Base-by-base conservation (phyloP, 2,329 filamentous ascomycete species). In the Exophiala sideris region DNA sequence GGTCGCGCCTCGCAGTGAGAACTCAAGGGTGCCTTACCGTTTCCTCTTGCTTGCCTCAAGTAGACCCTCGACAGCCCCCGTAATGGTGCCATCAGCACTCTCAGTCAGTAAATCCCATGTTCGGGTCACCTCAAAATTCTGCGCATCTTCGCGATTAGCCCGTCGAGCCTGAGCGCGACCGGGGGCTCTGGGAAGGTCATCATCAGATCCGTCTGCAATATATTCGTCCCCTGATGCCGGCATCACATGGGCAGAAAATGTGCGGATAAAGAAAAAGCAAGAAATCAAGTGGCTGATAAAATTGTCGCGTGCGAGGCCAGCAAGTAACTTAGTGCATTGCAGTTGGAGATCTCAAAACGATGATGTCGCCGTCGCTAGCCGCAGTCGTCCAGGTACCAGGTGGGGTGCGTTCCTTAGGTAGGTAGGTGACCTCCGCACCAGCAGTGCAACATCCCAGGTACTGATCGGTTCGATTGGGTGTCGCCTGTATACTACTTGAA, bases 41-140 rank as follows among this genome's bases (percentile, higher is more conserved):
- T 85, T 85, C 56, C 91, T 84, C 77, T 95, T 95, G 68, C 88
- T 85, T 18, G 89, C 89, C 70, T 95, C 90, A 45, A 91, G 79
- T 29, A 88, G 72, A 18, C 86, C 86, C 60, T 89, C 85, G 38
- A 95, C 80, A 10, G 81, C 79, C 39, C 81, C 82, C 53, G 84
- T 85, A 62, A 95, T 83, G 53, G 84, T 85, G 42, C 88, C 90
- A 72, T 95, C 89, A 39, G 84, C 86, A 16, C 86, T 86, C 71
- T 94, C 89, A 46, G 88, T 81, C 33, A 91, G 82, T 5, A 82
- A 82, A 67, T 92, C 89, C 76, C 77, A 80, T 16, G 76, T 78
- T 60, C 77, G 67, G 21, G 73, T 71, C 36, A 78, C 73, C 62
- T 77, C 73, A 69, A 75, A 76, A 62, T 75, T 71, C 52, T 68